These are phyloP conservation scores for Punctularia strigosozonata DNA, from an alignment of 768 basidiomycete species.

Conservation along the genomic window DNA sequence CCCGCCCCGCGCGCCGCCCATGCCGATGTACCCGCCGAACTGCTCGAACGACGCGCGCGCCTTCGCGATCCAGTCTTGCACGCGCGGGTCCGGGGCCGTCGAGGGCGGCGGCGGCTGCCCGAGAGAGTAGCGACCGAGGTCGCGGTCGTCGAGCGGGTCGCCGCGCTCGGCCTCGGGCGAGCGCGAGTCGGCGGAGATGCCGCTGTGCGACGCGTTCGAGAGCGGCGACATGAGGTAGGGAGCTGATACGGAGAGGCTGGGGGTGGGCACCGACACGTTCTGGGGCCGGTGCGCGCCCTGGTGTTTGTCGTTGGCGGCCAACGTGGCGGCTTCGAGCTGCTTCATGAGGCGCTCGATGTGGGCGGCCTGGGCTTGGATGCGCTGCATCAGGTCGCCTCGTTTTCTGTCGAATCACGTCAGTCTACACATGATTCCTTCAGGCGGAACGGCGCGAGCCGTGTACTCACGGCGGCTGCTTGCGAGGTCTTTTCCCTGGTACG, in stretches of 20 bases:
- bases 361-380: constrained; percentile 64
- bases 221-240: no score
- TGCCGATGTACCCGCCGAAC: constrained; percentile 55
- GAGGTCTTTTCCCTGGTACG: constrained; percentile 78
- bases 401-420: constrained; percentile 33
- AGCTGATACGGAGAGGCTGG: background rate
- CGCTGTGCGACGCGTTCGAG: no score
- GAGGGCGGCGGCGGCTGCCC: constrained; percentile 2
- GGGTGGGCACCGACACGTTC: constrained; percentile 4
- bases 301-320: constrained; percentile 6
- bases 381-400: constrained; percentile 66
- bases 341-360: constrained; percentile 64
- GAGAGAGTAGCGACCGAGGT: constrained; percentile 8
- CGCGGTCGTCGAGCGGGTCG: constrained; percentile 16
- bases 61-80: constrained; percentile 69
- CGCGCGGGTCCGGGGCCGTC: constrained; percentile 32
- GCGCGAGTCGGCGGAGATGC: background rate
- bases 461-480: constrained; percentile 74
- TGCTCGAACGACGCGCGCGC: constrained; percentile 59
- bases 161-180: constrained; percentile 7
- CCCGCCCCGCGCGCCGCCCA: constrained; percentile 46
- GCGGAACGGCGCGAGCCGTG: constrained; percentile 17
- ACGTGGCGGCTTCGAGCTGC: constrained; percentile 42
- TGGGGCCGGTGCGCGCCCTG: constrained; percentile 7
- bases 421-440: background rate